Percentiles rank a stretch among this genome's conserved stretches.
phyloP scores from a whole-genome alignment of 139 green algal species.

The Tetradesmus obliquus region DNA sequence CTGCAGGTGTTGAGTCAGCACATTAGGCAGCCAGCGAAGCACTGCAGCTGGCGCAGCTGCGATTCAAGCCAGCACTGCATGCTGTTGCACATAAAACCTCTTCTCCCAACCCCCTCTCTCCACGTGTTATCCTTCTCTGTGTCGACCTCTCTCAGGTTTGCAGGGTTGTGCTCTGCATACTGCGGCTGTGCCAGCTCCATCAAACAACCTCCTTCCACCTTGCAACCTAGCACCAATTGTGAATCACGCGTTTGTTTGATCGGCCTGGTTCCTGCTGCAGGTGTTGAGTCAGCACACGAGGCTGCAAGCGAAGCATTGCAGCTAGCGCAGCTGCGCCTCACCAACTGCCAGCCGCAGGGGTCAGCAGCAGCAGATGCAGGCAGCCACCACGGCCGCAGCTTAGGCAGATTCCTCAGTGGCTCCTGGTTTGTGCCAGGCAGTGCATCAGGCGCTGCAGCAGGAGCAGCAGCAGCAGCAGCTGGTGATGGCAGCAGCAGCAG shows the following conservation, averaged over 20 bases:
- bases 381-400: conserved; percentile 1
- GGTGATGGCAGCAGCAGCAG: neutral
- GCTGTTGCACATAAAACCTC: no score
- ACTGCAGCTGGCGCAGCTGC: conserved; percentile 24
- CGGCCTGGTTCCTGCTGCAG: neutral
- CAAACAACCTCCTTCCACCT: no score
- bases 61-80: neutral
- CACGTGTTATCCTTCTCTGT: no score
- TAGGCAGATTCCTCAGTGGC: conserved; percentile 2
- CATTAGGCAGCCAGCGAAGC: neutral
- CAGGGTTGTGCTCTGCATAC: neutral
- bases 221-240: no score
- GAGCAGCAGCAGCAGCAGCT: conserved; percentile 22
- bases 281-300: neutral
- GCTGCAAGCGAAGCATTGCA: neutral
- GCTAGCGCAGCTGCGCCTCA: conserved; percentile 26
- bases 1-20: neutral
- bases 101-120: no score
- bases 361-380: conserved; percentile 1
- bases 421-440: neutral
- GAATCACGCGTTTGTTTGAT: neutral
- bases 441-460: conserved; percentile 16
- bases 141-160: no score
- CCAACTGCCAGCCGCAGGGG: neutral
- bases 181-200: neutral